Evolutionary conservation across 257 asterid species (phyloP).

Genomic region (Solanum phureja): DNA sequence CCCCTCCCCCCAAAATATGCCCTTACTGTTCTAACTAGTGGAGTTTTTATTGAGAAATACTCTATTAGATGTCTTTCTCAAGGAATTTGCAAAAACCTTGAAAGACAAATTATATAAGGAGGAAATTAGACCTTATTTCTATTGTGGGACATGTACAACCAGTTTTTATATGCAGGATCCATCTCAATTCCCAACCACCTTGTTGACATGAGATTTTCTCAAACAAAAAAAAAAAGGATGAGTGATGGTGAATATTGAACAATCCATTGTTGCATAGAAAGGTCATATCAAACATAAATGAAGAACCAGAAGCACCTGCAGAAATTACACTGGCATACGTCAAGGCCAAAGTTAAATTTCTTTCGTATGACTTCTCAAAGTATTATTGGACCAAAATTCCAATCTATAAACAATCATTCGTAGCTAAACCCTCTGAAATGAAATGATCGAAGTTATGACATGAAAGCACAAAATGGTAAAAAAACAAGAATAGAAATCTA

Average conservation of each 20-base stretch:
- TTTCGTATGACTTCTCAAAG: background rate
- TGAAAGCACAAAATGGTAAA: background rate
- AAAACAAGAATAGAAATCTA: background rate
- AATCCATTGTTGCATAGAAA: background rate
- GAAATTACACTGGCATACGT: background rate
- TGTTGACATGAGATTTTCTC: background rate
- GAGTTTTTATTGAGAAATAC: background rate
- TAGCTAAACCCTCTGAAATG: background rate
- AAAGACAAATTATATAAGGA: background rate
- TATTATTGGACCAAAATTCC: background rate
- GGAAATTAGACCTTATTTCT: background rate
- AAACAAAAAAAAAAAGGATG: background rate
- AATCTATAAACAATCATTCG: background rate
- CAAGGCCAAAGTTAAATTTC: background rate
- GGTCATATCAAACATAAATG: background rate
- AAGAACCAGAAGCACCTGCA: background rate
- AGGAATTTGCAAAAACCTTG: background rate
- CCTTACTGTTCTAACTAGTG: background rate
- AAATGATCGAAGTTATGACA: background rate
- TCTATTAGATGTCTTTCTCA: background rate
- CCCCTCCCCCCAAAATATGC: background rate
- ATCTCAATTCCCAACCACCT: background rate
- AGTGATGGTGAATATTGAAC: background rate
- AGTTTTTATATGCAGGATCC: background rate
- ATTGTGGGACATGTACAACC: background rate